Percentiles rank a stretch among this genome's conserved stretches.
These are phyloP conservation scores for Capsicum pubescens DNA, from an alignment of 257 asterid genomes.

Conservation along the genomic window DNA sequence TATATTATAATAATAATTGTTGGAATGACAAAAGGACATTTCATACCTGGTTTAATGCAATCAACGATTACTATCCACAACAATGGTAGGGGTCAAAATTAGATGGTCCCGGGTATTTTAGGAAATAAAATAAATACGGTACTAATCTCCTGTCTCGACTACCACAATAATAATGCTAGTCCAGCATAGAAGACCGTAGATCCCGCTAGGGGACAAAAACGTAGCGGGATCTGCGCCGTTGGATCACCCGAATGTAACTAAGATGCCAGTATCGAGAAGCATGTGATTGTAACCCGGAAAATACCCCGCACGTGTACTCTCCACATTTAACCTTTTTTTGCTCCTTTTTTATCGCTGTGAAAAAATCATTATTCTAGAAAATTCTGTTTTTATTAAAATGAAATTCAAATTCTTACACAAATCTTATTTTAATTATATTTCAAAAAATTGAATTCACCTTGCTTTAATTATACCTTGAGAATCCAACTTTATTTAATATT, in stretches of 20 bases:
- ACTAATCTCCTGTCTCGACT: constrained; percentile 22
- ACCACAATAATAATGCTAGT: not conserved
- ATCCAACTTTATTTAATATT: not conserved
- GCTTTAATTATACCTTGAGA: constrained; percentile 27
- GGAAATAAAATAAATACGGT: not conserved
- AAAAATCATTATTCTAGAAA: constrained; percentile 39
- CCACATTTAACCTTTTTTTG: constrained; percentile 43
- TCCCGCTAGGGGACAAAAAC: constrained; percentile 21
- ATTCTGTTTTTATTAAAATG: not conserved
- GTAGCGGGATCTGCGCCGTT: constrained; percentile 40
- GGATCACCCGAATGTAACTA: constrained; percentile 26
- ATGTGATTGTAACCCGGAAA: not conserved
- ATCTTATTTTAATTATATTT: constrained; percentile 34
- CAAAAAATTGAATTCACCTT: constrained; percentile 25
- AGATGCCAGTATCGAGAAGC: constrained; percentile 32
- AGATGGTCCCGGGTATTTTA: constrained; percentile 25
- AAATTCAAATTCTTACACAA: constrained; percentile 22
- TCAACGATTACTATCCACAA: not conserved
- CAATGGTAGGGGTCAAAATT: not conserved
- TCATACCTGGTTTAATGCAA: not conserved
- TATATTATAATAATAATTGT: not conserved
- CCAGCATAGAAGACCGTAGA: constrained; percentile 18
- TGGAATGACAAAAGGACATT: not conserved
- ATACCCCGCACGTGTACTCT: constrained; percentile 64
- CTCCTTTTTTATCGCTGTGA: constrained; percentile 63